A percentile compares a stretch with the other conserved stretches of the same genome.
phyloP scores from a whole-genome alignment of 306 rosid species.

The Quercus bicolor region DNA sequence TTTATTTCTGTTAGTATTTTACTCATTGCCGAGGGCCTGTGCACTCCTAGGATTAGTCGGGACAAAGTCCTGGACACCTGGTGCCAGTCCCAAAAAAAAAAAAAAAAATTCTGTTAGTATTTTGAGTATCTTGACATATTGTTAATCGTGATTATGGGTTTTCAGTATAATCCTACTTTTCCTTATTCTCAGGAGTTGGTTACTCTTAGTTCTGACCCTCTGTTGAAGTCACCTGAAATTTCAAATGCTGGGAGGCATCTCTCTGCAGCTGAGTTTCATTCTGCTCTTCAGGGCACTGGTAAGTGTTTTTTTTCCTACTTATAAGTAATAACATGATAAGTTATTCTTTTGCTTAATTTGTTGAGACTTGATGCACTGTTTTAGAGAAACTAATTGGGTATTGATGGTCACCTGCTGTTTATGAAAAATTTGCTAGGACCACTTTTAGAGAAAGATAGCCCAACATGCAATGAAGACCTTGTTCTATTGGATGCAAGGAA shows the following conservation, averaged over 20 bases:
- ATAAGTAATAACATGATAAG: not conserved
- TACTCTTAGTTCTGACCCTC: slow-evolving; percentile 66
- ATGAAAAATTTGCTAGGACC: slow-evolving; percentile 21
- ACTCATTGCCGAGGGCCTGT: too few relatives aligned
- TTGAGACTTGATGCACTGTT: not conserved
- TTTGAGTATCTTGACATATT: not conserved
- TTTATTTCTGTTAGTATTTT: not conserved
- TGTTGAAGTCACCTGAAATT: slow-evolving; percentile 61
- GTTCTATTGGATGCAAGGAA: slow-evolving; percentile 91
- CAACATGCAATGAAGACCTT: slow-evolving; percentile 21
- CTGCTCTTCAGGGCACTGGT: slow-evolving; percentile 65
- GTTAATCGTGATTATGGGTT: not conserved
- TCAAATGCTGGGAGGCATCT: slow-evolving; percentile 83
- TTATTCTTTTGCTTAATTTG: not conserved
- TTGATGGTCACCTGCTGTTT: slow-evolving; percentile 11
- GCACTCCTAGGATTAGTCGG: too few relatives aligned
- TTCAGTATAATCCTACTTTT: not conserved
- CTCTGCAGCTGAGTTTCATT: slow-evolving; percentile 80
- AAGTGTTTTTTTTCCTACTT: not conserved
- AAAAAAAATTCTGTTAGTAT: not conserved
- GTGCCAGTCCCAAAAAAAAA: too few relatives aligned
- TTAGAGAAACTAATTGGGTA: slow-evolving; percentile 2
- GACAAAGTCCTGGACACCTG: too few relatives aligned
- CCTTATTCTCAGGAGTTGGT: slow-evolving; percentile 62
- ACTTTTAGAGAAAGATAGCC: slow-evolving; percentile 37